Evolutionary conservation across 1,284 basidiomycete species (phyloP), one percentile per base, ranked within the genome.

Genomic region (Filobasidium uniguttulatum): DNA sequence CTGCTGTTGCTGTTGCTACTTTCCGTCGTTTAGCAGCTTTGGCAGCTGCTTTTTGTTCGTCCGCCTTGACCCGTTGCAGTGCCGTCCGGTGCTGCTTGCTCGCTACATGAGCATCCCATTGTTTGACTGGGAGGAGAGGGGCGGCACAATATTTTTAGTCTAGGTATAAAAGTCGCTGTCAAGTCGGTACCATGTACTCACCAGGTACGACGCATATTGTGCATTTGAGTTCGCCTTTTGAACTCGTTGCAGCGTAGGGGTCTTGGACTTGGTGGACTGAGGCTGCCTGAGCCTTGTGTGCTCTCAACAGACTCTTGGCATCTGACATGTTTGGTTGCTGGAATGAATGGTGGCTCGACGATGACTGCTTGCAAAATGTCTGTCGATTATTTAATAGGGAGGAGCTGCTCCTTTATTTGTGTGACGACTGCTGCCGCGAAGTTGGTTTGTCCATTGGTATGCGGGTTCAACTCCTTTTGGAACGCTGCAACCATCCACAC

Each of bases 21-120:
- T 53, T 23, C 35, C 47, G 22, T 48, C 54, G 41, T 43, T 50
- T 55, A n/a, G 57, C 55, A 1, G 59, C 57, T 50, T 60, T 59
- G 30, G 56, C 44, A 37, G 56, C 46, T 2, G 53, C 56, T 34
- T 60, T 61, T 10, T 55, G 58, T 33, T 60, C 59, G 37, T 57
- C 55, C 9, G 61, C 60, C 48, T 62, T 63, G 52, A 66, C 64
- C 6, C 69, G 57, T 33, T 60, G 57, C 14, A 62, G 61, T 1
- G 65, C 64, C 12, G 61, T 59, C 17, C 66, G 60, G 52, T 71
- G 69, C 55, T 67, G 65, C 56, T 71, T 69, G 8, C 68, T 68
- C 30, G 67, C 48, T 12, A 67, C 48, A 53, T 71, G 69, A 1
- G 68, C 66, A 45, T 69, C 66, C 68, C 68, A 71, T 48, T 69